These are phyloP conservation scores for Psilocybe subaeruginosa DNA, from an alignment of 768 basidiomycete species.

Conservation along the genomic window DNA sequence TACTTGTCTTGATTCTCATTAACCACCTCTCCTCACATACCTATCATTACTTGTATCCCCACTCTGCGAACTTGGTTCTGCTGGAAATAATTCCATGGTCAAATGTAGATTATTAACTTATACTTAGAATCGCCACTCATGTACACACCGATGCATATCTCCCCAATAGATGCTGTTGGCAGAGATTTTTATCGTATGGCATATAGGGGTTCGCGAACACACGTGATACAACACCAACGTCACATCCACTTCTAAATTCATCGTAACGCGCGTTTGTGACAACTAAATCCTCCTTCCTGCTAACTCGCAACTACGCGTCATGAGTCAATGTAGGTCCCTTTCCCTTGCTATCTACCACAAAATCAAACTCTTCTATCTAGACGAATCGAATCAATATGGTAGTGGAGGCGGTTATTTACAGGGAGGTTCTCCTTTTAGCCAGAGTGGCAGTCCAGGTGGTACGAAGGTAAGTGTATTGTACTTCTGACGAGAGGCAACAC, in stretches of 20 bases:
- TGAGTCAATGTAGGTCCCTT: slow-evolving; percentile 36
- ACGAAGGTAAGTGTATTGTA: slow-evolving; percentile 37
- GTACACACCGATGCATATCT: neutral
- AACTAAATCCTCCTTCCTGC: slow-evolving; percentile 10
- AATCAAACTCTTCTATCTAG: slow-evolving; percentile 3
- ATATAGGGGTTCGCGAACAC: neutral
- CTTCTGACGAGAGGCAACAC: neutral
- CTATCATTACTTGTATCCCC: neutral
- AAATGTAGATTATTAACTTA: neutral
- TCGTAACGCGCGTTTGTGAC: slow-evolving; percentile 31
- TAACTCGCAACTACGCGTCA: slow-evolving; percentile 19
- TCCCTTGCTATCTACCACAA: neutral
- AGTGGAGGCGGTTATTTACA: slow-evolving; percentile 52
- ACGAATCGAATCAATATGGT: slow-evolving; percentile 43
- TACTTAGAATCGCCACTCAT: neutral
- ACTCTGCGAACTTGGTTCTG: neutral
- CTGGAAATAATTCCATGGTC: neutral
- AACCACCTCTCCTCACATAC: neutral
- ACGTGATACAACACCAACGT: slow-evolving; percentile 9
- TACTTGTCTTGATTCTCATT: neutral
- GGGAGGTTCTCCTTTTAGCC: slow-evolving; percentile 62
- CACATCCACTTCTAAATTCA: slow-evolving; percentile 11
- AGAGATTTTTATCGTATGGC: no score
- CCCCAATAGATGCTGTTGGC: neutral
- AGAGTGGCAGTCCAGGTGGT: slow-evolving; percentile 63